Base-by-base conservation (phyloP, 129 eudicot species). In the Calendula officinalis region DNA sequence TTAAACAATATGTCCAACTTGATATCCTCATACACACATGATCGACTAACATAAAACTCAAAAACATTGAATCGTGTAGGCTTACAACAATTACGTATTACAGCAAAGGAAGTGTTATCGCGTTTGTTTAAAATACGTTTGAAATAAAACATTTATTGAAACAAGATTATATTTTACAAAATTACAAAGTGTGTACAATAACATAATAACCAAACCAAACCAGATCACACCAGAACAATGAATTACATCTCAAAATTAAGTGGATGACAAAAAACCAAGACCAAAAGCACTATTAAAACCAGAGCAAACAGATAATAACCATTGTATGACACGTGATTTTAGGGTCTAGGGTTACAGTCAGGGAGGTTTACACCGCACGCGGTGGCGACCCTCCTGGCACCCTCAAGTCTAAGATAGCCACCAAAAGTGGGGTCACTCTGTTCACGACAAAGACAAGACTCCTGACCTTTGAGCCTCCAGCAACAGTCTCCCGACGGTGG, bases 321-420 rank as follows among this genome's bases (percentile, higher is more conserved):
- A 58, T 46, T 45, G 13, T 41, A 30, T 7, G 8, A 15, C n/a
- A n/a, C n/a, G n/a, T n/a, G n/a, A 5, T 30, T 50, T 52, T 27
- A 52, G 3, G 57, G 57, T 52, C 57, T 52, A 22, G 57, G 57
- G 34, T 12, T 3, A 34, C 83, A 78, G 3, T 5, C 43, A 6
- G 83, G 83, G 17, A 48, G 47, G 3, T 34, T 52, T 5, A 78
- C 79, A 30, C 71, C 69, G 32, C 80, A 75, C 5, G 36, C 37
- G 6, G 30, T n/a, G 0, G 80, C 69, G 12, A 75, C 74, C 65
- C 69, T 75, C 49, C 8, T 55, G 13, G 74, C 74, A 60, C 80
- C 74, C 3, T 68, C 70, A 53, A 60, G 74, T 22, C 52, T 8
- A 15, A 75, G 69, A 54, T 14, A 75, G n/a, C 30, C 75, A 43